phyloP scores from a whole-genome alignment of 2,329 filamentous ascomycete genomes.

The Hypoxylon sp. region DNA sequence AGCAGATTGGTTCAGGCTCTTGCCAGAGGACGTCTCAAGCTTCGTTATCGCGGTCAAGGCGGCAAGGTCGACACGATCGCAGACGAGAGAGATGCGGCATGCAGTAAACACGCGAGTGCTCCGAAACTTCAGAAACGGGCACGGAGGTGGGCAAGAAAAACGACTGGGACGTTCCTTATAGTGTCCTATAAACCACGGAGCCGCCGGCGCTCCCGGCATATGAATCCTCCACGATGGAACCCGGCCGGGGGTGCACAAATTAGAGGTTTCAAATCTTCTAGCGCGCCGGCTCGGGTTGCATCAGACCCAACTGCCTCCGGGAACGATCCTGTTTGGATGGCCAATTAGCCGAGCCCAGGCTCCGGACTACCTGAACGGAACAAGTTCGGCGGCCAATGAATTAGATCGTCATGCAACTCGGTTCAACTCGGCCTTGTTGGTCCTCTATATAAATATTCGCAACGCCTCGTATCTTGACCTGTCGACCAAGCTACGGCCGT shows the following conservation, averaged over 20 bases:
- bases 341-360: constrained; percentile 25
- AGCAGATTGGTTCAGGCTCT: not conserved
- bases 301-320: constrained; percentile 13
- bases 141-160: not conserved
- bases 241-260: constrained; percentile 17
- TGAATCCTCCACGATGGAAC: not conserved
- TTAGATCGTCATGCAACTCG: not conserved
- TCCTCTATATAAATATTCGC: constrained; percentile 16
- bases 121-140: not conserved
- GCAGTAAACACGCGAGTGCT: not conserved
- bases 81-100: not conserved
- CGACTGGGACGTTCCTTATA: not conserved
- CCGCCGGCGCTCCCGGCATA: constrained; percentile 21
- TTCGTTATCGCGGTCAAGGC: not conserved
- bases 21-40: not conserved
- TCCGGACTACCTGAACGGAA: constrained; percentile 10
- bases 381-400: not conserved
- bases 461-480: not conserved
- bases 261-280: constrained; percentile 9
- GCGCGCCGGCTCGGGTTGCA: constrained; percentile 24
- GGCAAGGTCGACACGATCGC: not conserved
- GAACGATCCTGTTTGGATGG: constrained; percentile 7
- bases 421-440: constrained; percentile 12
- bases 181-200: not conserved
- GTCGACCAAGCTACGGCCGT: not conserved